Conservation (phyloP, 805 yeast species). For the Candida bentonensis region DNA sequence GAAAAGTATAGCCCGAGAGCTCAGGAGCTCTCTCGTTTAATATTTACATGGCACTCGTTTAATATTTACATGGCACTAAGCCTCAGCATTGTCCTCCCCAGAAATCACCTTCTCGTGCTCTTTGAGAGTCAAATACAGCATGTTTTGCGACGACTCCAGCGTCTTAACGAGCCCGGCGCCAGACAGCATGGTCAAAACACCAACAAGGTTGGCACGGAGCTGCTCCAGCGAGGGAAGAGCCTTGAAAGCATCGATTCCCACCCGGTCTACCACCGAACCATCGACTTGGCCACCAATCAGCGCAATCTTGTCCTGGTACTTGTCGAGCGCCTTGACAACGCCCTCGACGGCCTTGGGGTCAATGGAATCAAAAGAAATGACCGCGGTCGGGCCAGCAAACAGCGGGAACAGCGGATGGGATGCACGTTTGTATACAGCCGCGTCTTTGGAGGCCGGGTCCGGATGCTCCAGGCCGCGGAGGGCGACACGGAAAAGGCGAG, state of each 20-base stretch:
- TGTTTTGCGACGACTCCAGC: conserved; percentile 52
- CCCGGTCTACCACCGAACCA: conserved; percentile 35
- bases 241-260: conserved; percentile 48
- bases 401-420: conserved; percentile 59
- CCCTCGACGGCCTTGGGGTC: conserved; percentile 57
- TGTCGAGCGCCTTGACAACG: conserved; percentile 46
- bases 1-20: too few relatives aligned
- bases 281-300: conserved; percentile 81
- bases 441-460: conserved; percentile 61
- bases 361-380: conserved; percentile 50
- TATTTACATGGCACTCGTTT: too few relatives aligned
- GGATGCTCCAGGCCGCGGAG: conserved; percentile 51
- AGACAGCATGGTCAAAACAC: conserved; percentile 67
- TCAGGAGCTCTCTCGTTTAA: too few relatives aligned
- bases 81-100: too few relatives aligned
- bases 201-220: conserved; percentile 70
- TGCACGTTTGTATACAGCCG: conserved; percentile 23
- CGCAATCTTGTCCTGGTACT: conserved; percentile 58
- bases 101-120: conserved; percentile 34
- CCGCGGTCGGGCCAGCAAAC: conserved; percentile 76
- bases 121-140: conserved; percentile 62
- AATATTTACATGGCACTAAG: too few relatives aligned
- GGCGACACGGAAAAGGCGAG: conserved; percentile 59
- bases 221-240: conserved; percentile 57
- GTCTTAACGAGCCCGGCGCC: conserved; percentile 85